Conservation (phyloP, 2,329 filamentous ascomycete genomes). For the Cryphonectria naterciae region DNA sequence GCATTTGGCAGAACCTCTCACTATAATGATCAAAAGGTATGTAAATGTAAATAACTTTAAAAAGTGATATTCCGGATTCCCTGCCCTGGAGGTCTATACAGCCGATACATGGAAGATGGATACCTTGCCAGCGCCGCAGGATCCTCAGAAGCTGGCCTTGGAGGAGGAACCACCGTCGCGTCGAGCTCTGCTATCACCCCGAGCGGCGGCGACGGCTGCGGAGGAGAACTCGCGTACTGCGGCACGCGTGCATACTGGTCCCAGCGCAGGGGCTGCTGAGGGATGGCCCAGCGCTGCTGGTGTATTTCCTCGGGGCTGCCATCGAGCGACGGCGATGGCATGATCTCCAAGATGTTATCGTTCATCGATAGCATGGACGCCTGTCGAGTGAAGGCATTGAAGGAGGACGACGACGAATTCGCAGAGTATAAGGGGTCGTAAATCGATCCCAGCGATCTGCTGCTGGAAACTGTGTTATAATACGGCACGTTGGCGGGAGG, state of each 20-base stretch:
- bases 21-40: not conserved
- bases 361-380: conserved; percentile 16
- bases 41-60: not conserved
- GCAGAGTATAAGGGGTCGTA: conserved; percentile 15
- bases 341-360: not conserved
- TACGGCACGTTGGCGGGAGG: not conserved
- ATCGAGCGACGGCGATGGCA: not conserved
- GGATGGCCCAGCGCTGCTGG: not conserved
- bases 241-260: not conserved
- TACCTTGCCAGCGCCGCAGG: not conserved
- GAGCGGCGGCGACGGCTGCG: not conserved
- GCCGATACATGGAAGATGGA: conserved; percentile 9
- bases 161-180: conserved; percentile 7
- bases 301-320: conserved; percentile 5
- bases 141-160: conserved; percentile 15
- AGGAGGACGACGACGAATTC: conserved; percentile 1
- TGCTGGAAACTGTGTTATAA: not conserved
- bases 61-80: not conserved
- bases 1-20: not conserved
- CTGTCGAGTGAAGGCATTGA: conserved; percentile 2
- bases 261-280: not conserved
- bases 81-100: conserved; percentile 18
- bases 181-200: conserved; percentile 23
- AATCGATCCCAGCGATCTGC: not conserved
- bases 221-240: not conserved